Percentiles rank a stretch among this genome's conserved stretches.
These are phyloP conservation scores for Aegilops sharonensis DNA, from an alignment of 176 grass and related monocot genomes.

Conservation along the genomic window DNA sequence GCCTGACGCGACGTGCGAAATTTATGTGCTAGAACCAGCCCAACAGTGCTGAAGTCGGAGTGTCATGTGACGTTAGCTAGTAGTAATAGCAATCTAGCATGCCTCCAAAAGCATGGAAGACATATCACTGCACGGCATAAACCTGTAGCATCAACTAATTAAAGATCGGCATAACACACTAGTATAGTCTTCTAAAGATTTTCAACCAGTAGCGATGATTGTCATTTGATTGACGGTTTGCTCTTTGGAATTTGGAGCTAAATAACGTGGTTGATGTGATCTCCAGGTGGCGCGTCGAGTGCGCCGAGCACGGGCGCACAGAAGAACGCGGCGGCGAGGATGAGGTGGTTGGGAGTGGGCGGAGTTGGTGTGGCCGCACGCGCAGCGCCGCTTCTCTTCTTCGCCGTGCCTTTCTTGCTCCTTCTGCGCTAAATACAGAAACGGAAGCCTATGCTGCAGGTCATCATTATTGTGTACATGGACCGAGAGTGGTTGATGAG, in stretches of 20 bases:
- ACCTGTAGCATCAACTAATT: too few relatives aligned
- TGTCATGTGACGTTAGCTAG: neutral
- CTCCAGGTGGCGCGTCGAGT: constrained; percentile 30
- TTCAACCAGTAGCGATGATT: too few relatives aligned
- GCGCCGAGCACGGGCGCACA: constrained; percentile 1
- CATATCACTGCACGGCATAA: neutral
- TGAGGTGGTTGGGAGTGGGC: constrained; percentile 43
- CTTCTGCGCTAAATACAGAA: neutral
- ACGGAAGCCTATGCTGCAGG: neutral
- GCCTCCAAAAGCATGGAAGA: neutral
- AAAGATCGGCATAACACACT: too few relatives aligned
- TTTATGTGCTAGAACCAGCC: neutral
- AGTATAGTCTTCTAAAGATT: too few relatives aligned
- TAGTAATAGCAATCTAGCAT: neutral
- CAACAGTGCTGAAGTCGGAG: neutral
- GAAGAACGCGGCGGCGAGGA: constrained; percentile 19
- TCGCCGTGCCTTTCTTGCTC: constrained; percentile 18
- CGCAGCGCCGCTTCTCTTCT: constrained; percentile 21
- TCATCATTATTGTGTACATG: neutral
- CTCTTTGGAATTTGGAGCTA: too few relatives aligned
- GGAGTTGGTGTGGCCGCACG: constrained; percentile 34
- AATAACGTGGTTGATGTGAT: neutral
- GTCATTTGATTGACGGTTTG: too few relatives aligned
- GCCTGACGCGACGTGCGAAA: neutral
- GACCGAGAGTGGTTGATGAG: neutral